These are phyloP conservation scores for Lepiota subincarnata DNA, from an alignment of 768 basidiomycete genomes.

Conservation along the genomic window DNA sequence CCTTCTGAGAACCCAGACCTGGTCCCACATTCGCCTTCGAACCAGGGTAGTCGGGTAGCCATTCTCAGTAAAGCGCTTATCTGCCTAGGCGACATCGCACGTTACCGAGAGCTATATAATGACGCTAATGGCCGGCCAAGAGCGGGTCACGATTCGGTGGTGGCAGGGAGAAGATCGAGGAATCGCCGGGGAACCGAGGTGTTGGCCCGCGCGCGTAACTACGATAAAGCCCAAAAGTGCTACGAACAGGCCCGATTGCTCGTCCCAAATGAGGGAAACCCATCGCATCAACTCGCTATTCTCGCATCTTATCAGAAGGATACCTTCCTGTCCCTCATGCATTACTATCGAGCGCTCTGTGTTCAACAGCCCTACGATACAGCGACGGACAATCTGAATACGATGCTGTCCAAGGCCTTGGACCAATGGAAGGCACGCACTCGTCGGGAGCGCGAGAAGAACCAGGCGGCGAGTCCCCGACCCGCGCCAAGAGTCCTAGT, in stretches of 20 bases:
- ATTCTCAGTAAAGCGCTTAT: conserved; percentile 85
- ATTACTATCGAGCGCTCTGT: conserved; percentile 91
- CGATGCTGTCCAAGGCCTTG: conserved; percentile 61
- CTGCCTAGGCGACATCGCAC: conserved; percentile 89
- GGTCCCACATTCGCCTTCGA: conserved; percentile 29
- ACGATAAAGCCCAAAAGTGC: conserved; percentile 68
- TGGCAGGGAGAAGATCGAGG: conserved; percentile 35
- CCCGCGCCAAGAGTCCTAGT: conserved; percentile 49
- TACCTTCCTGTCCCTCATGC: conserved; percentile 71
- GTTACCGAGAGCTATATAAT: conserved; percentile 89
- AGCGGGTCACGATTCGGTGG: conserved; percentile 65
- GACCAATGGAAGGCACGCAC: conserved; percentile 51
- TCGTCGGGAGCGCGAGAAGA: conserved; percentile 34
- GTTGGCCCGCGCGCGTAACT: conserved; percentile 59
- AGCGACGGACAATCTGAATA: conserved; percentile 79
- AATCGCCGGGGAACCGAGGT: conserved; percentile 44
- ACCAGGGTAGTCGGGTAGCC: conserved; percentile 59
- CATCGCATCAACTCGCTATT: conserved; percentile 95
- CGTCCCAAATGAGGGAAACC: conserved; percentile 85
- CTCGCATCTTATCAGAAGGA: conserved; percentile 83
- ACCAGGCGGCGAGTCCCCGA: conserved; percentile 25
- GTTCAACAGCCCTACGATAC: conserved; percentile 84
- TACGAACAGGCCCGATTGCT: conserved; percentile 85
- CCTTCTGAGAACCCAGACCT: conserved; percentile 50
- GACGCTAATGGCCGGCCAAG: conserved; percentile 62